Conservation (phyloP, 2,329 filamentous ascomycete genomes). For the Alternaria alternata region DNA sequence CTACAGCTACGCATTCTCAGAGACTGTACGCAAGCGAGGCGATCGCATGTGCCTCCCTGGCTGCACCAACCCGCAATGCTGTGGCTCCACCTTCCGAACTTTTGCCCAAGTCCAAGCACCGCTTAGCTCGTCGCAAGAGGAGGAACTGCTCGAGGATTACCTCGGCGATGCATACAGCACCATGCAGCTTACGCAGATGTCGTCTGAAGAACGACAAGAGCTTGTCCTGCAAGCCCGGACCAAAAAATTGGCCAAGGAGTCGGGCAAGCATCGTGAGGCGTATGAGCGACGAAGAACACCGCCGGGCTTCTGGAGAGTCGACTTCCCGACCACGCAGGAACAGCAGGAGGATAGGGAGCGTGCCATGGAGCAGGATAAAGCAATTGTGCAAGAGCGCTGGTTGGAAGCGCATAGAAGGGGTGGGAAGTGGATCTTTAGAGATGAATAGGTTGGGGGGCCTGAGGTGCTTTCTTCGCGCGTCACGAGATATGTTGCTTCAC, state of each 20-base stretch:
- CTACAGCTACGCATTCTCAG: slow-evolving; percentile 74
- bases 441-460: slow-evolving; percentile 64
- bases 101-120: slow-evolving; percentile 60
- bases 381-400: slow-evolving; percentile 75
- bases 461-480: background rate
- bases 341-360: slow-evolving; percentile 69
- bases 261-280: slow-evolving; percentile 78
- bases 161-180: slow-evolving; percentile 57
- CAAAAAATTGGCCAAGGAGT: slow-evolving; percentile 74
- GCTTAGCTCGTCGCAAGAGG: slow-evolving; percentile 46
- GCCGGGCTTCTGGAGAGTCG: slow-evolving; percentile 88
- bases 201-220: slow-evolving; percentile 67
- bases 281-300: slow-evolving; percentile 77
- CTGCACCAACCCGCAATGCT: slow-evolving; percentile 79
- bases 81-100: slow-evolving; percentile 74
- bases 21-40: slow-evolving; percentile 75
- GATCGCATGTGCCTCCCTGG: slow-evolving; percentile 75
- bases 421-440: slow-evolving; percentile 81
- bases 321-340: slow-evolving; percentile 91
- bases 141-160: slow-evolving; percentile 61
- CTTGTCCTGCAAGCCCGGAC: slow-evolving; percentile 79
- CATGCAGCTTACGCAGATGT: slow-evolving; percentile 58
- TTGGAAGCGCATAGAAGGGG: slow-evolving; percentile 80
- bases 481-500: background rate
- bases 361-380: slow-evolving; percentile 69